Evolutionary conservation across 148 eudicot genomes (phyloP).

Genomic region (Rhododendron molle): DNA sequence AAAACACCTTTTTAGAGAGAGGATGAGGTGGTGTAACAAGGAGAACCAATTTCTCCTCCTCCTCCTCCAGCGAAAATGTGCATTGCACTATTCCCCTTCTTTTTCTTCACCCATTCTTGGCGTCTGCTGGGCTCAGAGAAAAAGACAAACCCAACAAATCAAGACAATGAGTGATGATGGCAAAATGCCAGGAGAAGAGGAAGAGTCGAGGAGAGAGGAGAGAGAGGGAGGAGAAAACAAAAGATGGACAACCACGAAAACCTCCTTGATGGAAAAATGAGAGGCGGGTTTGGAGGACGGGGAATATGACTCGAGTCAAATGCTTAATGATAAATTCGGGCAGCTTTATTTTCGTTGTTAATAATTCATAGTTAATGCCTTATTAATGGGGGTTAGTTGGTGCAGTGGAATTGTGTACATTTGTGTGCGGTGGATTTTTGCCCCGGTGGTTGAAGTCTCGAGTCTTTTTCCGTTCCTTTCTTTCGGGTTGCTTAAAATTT

Average conservation of each 20-base stretch:
- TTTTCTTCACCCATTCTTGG: neutral
- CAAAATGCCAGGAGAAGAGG: neutral
- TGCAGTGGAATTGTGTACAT: neutral
- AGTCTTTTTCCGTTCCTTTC: neutral
- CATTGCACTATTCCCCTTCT: constrained; percentile 2
- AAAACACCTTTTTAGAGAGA: constrained; percentile 21
- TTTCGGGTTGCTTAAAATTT: neutral
- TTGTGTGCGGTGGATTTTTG: neutral
- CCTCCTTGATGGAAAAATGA: constrained; percentile 13
- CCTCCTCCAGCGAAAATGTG: constrained; percentile 6
- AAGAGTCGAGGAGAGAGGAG: neutral
- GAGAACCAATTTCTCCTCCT: constrained; percentile 12
- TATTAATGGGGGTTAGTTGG: neutral
- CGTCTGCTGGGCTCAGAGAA: neutral
- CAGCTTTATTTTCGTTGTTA: neutral
- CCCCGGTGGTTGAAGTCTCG: neutral
- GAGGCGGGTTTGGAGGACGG: constrained; percentile 17
- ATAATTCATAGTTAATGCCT: neutral
- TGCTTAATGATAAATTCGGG: neutral
- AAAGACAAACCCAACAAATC: neutral
- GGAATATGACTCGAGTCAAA: neutral
- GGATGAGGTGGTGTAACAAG: constrained; percentile 6
- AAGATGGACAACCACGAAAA: constrained; percentile 27
- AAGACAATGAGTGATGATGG: neutral
- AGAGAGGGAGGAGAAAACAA: neutral